Base-by-base conservation (phyloP, 805 yeast genomes). In the Candida xiaguanensis region DNA sequence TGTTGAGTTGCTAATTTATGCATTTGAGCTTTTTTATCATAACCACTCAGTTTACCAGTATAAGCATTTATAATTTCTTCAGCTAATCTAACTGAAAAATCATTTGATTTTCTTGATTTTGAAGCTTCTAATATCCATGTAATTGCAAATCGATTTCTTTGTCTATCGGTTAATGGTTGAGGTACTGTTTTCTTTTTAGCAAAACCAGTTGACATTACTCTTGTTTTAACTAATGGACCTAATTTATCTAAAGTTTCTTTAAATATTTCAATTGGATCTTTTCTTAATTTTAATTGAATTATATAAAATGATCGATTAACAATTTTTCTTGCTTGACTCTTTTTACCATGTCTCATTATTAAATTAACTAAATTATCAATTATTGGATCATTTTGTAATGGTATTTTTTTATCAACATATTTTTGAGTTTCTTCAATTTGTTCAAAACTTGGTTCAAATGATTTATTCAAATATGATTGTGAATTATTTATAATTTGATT, bases 261-360 rank as follows among this genome's bases (percentile, higher is more conserved):
- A 49, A 93, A 73, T 16, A 85, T 72, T 31, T 75, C 75, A 17
- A 90, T 82, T 3, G 98, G 98, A 58, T 93, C 91, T 49, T 70
- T 56, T 60, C 96, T 76, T 11, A 78, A 69, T 53, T 81, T 78
- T 48, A 88, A 72, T 61, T 77, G 85, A 30, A 82, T 83, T 35
- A 90, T 67, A 56, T 90, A 89, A 37, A 93, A 70, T 0, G 97
- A 95, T 55, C 82, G 75, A 38, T 82, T 75, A 40, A 93, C 70
- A 35, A 74, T 71, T 50, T 75, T 82, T 56, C 82, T 82, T 0
- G 98, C 97, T 36, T 72, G 67, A 40, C 85, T 77, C 60, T 90
- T 93, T 60, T 82, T 81, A 31, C 99, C 99, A 56, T 87, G 82
- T 56, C 86, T 80, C 98, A 93, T 93, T 45, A 93, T 80, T 67